These are phyloP conservation scores for Arabidopsis arenosa DNA, from an alignment of 345 rosid genomes.

Conservation along the genomic window DNA sequence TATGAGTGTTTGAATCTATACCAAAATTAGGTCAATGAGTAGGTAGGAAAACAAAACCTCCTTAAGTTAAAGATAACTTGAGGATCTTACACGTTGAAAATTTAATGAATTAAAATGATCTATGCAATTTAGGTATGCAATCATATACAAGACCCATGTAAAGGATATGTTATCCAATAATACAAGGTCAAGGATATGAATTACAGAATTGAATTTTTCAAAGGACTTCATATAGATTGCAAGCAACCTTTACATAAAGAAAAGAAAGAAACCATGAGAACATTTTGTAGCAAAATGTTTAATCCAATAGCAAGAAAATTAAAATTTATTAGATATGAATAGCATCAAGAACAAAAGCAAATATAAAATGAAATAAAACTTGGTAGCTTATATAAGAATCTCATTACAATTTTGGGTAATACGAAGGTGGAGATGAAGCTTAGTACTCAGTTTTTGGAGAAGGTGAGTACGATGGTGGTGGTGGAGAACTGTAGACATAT, in stretches of 20 bases:
- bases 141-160: neutral
- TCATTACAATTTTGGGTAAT: neutral
- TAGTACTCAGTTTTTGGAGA: conserved; percentile 13
- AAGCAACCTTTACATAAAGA: neutral
- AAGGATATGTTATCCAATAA: neutral
- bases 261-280: neutral
- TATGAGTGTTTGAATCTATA: neutral
- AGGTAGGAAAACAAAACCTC: neutral
- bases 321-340: neutral
- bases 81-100: neutral
- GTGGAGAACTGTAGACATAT: conserved; percentile 3
- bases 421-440: neutral
- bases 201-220: neutral
- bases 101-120: neutral
- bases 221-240: neutral
- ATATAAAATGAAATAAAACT: neutral
- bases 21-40: neutral
- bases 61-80: neutral
- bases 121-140: neutral
- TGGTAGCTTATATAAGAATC: neutral
- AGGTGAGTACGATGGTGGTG: neutral
- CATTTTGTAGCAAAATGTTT: neutral
- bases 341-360: neutral
- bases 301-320: neutral
- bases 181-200: neutral